Evolutionary conservation across 2,329 filamentous ascomycete genomes (phyloP), one percentile per base, ranked within the genome.

Genomic region (Leptographium lundbergii): DNA sequence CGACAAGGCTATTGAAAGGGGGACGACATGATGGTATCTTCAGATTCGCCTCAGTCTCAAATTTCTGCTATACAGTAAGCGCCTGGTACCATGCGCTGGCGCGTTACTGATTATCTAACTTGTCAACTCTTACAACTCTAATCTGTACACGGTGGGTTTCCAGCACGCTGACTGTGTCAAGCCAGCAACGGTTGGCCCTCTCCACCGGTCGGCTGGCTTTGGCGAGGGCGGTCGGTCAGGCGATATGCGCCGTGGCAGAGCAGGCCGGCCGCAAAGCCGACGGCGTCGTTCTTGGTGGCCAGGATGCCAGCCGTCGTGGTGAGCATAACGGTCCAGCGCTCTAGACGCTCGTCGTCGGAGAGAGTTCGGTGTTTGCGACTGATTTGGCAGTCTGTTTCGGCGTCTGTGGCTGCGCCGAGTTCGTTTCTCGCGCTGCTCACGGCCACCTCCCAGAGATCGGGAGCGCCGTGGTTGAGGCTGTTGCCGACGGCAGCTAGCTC

Each of bases 241-340:
- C 72, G 70, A 65, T 91, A 88, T 0, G 83, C 81, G 72, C 80
- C 86, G 71, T 92, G 84, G 69, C 90, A 95, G 4, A 88, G 69
- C 77, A 95, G 81, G 0, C 92, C 92, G 0, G 87, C 89, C 17
- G 88, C 61, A 66, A 96, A 96, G 0, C 92, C 92, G 6, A 96
- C 81, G 0, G 86, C 91, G 71, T 95, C 91, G 67, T 96, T 97
- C 70, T 84, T 87, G 67, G 95, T 96, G 0, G 89, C 90, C 56
- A 97, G 72, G 58, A 95, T 79, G 3, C 87, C 81, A 0, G 88
- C 91, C 10, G 89, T 84, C 0, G 92, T 97, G 62, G 91, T 86
- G 60, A 96, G 78, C 91, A 96, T 95, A 0, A 96, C 86, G 25
- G 84, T 88, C 88, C 89, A 96, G 60, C 91, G 79, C 69, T 89